Conservation (phyloP, 108 stramenopile species). For the Stephanodiscus minutulus region DNA sequence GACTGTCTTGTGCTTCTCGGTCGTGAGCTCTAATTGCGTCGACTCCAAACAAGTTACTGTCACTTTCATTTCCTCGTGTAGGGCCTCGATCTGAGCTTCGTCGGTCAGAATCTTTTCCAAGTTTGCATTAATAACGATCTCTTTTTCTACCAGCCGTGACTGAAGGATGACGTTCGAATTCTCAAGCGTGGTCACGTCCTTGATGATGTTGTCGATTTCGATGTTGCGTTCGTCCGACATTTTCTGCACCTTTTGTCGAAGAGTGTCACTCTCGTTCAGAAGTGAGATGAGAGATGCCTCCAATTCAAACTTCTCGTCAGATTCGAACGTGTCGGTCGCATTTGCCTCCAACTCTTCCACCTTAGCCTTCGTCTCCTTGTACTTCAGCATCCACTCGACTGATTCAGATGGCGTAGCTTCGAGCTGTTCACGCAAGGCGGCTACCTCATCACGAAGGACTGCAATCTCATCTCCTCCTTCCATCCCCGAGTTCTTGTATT, state of each 20-base stretch:
- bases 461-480: slow-evolving; percentile 23
- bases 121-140: slow-evolving; percentile 19
- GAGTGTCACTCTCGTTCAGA: slow-evolving; percentile 56
- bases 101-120: slow-evolving; percentile 47
- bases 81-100: slow-evolving; percentile 49
- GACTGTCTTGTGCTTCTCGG: slow-evolving; percentile 35
- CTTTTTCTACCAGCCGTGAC: slow-evolving; percentile 49
- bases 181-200: slow-evolving; percentile 36
- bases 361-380: slow-evolving; percentile 37
- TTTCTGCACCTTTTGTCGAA: slow-evolving; percentile 46
- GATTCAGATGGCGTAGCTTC: slow-evolving; percentile 23
- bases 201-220: slow-evolving; percentile 26
- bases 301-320: slow-evolving; percentile 33
- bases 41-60: slow-evolving; percentile 42
- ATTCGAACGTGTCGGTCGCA: slow-evolving; percentile 14
- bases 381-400: slow-evolving; percentile 45
- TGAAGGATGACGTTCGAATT: slow-evolving; percentile 51
- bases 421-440: slow-evolving; percentile 30
- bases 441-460: slow-evolving; percentile 25
- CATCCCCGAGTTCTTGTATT: neutral
- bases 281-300: slow-evolving; percentile 42
- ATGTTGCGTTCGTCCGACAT: slow-evolving; percentile 22
- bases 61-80: slow-evolving; percentile 58
- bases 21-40: slow-evolving; percentile 29
- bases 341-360: slow-evolving; percentile 25